These are phyloP conservation scores for Alternaria hordeiaustralica DNA, from an alignment of 2,329 filamentous ascomycete species.

Conservation along the genomic window DNA sequence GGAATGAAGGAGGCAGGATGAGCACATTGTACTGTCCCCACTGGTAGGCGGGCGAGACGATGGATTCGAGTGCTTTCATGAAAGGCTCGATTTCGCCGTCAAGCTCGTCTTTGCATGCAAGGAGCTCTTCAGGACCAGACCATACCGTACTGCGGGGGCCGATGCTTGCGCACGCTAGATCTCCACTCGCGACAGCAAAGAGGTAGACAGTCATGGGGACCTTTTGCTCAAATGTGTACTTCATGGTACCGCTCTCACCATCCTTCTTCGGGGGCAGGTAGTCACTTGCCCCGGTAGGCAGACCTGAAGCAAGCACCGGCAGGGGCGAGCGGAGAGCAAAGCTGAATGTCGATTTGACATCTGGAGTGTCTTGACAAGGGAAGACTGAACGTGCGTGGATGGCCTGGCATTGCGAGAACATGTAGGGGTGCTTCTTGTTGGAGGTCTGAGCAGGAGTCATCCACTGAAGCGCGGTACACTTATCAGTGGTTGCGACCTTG, in stretches of 20 bases:
- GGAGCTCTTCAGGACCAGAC: slow-evolving; percentile 85
- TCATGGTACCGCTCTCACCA: slow-evolving; percentile 60
- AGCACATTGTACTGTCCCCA: slow-evolving; percentile 97
- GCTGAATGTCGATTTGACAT: slow-evolving; percentile 93
- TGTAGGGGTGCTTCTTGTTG: slow-evolving; percentile 94
- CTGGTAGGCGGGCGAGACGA: slow-evolving; percentile 79
- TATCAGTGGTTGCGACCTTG: slow-evolving; percentile 76
- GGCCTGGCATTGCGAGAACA: slow-evolving; percentile 98
- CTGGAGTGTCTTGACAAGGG: slow-evolving; percentile 96
- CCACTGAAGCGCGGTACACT: slow-evolving; percentile 95
- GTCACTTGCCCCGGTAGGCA: slow-evolving; percentile 63
- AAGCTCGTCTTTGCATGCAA: slow-evolving; percentile 87
- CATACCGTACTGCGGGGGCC: slow-evolving; percentile 85
- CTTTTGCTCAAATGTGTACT: slow-evolving; percentile 87
- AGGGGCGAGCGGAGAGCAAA: slow-evolving; percentile 87
- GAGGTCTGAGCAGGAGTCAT: slow-evolving; percentile 90
- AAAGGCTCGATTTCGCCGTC: slow-evolving; percentile 91
- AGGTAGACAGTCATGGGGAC: slow-evolving; percentile 95
- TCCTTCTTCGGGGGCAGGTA: slow-evolving; percentile 58
- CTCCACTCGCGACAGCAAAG: slow-evolving; percentile 86
- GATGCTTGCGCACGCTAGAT: slow-evolving; percentile 84
- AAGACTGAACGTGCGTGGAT: slow-evolving; percentile 94
- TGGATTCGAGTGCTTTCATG: slow-evolving; percentile 80
- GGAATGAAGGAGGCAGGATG: slow-evolving; percentile 81
- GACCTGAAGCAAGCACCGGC: slow-evolving; percentile 89